Percentiles rank a stretch among this genome's conserved stretches.
Evolutionary conservation across 2,329 filamentous ascomycete species (phyloP).

Genomic region (Aspergillus sp.): DNA sequence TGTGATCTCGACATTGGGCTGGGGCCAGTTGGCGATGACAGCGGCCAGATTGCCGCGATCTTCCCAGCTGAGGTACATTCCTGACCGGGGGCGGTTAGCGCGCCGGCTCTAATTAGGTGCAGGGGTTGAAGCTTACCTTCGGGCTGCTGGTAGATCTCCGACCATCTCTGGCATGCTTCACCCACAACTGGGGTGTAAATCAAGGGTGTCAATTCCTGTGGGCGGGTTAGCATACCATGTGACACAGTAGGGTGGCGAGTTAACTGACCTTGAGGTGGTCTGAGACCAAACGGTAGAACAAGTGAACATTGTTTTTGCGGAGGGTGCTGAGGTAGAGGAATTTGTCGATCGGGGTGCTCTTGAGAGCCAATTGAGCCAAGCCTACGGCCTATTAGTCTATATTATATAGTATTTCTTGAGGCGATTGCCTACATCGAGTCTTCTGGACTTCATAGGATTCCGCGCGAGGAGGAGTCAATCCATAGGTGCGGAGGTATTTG

Average conservation of each 20-base stretch:
- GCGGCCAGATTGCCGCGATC: constrained; percentile 85
- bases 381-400: constrained; percentile 13
- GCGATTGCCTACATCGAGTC: constrained; percentile 36
- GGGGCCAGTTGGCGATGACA: constrained; percentile 90
- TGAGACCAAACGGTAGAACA: constrained; percentile 48
- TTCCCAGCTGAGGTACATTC: constrained; percentile 90
- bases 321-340: constrained; percentile 47
- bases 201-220: constrained; percentile 44
- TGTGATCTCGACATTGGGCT: constrained; percentile 85
- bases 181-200: constrained; percentile 61
- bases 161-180: constrained; percentile 95
- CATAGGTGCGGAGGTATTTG: constrained; percentile 49
- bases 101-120: constrained; percentile 18
- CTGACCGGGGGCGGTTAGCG: constrained; percentile 26
- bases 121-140: constrained; percentile 55
- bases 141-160: constrained; percentile 88
- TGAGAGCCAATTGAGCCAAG: constrained; percentile 44
- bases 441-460: constrained; percentile 47
- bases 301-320: constrained; percentile 48
- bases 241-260: not conserved
- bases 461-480: constrained; percentile 45
- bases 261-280: constrained; percentile 41
- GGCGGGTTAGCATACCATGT: not conserved
- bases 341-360: constrained; percentile 44
- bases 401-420: not conserved